Evolutionary conservation across 2,329 filamentous ascomycete genomes (phyloP), one percentile per base, ranked within the genome.

Genomic region (Diaporthe vaccinii): DNA sequence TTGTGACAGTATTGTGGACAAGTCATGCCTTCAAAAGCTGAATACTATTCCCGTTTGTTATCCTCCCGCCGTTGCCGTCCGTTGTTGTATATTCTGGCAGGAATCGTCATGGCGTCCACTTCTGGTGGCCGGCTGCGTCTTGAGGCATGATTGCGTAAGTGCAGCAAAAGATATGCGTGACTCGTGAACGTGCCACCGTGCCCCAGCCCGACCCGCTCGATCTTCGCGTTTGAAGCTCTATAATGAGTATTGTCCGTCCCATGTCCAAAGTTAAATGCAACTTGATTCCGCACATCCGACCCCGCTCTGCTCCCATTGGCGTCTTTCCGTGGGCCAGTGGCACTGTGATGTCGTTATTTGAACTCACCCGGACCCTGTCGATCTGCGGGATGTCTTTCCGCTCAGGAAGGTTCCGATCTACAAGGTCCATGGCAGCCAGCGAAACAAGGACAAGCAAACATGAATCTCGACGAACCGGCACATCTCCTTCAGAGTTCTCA

Each of bases 141-240:
- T 51, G 34, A 68, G 34, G 46, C 34, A 25, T 12, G 31, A 68
- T 28, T 53, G 65, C 8, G 22, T 4, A 31, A 25, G 20, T 39
- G 31, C 39, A 68, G 2, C 25, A 17, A 39, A n/a, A 20, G 46
- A 55, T 14, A 55, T 20, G 34, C 46, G 41, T 68, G 65, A 68
- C 65, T 68, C 65, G 49, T 36, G 65, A 53, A 51, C 46, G 39
- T 53, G 5, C 44, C 65, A 68, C 65, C n/a, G 22, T 39, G 44
- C 31, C 65, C 65, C n/a, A 28, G 65, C 65, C 20, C 46, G 65
- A 68, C 65, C 65, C 65, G 65, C 65, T 41, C n/a, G 65, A 68
- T 68, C 46, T 51, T n/a, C 65, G 65, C 65, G 44, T 39, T 28
- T 53, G 22, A 39, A 39, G n/a, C 65, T 68, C 22, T 68, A 39